Evolutionary conservation across 2,329 filamentous ascomycete genomes (phyloP), one percentile per base, ranked within the genome.

Genomic region (Tothia fuscella): DNA sequence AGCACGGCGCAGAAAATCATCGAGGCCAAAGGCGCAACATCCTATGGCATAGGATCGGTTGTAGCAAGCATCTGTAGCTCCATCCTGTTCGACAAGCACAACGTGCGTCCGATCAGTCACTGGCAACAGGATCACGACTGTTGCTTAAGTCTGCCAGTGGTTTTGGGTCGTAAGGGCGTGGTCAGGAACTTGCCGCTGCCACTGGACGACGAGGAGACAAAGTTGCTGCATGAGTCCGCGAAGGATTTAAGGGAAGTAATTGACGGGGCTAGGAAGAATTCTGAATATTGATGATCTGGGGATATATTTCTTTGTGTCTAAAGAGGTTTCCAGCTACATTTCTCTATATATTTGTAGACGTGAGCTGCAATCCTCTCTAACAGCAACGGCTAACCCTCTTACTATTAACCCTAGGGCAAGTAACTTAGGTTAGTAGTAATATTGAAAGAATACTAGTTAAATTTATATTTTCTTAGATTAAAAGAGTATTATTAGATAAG

Each of bases 1-100:
- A 55, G 63, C n/a, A 67, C 64, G 28, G 64, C 67, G 0, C 60
- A 64, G 6, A 59, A 55, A 10, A 71, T 73, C 46, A 64, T 71
- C 34, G 56, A 60, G 16, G 59, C 62, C 9, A 73, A 74, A 52
- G 69, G 69, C 1, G 63, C 66, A 21, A 72, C 65, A 0, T 60
- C 66, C 0, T 71, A 65, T 47, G 70, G 70, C 9, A 67, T 72
- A 34, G 68, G 63, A 6, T 64, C 66, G 21, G 59, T 70, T 3
- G 60, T 67, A 3, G 58, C 63, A 2, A 63, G 57, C 31, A 67
- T 73, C 42, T 72, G 69, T 53, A 61, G 64, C 43, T 67, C 68
- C 10, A 68, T 74, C 12, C 50, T 72, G 10, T 62, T 61, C 34
- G 69, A 73, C 49, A 58, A 64, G 43, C 59, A 60, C 7, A 62